Conservation (phyloP, 352 stramenopile genomes). For the Peronosclerospora sorghi region DNA sequence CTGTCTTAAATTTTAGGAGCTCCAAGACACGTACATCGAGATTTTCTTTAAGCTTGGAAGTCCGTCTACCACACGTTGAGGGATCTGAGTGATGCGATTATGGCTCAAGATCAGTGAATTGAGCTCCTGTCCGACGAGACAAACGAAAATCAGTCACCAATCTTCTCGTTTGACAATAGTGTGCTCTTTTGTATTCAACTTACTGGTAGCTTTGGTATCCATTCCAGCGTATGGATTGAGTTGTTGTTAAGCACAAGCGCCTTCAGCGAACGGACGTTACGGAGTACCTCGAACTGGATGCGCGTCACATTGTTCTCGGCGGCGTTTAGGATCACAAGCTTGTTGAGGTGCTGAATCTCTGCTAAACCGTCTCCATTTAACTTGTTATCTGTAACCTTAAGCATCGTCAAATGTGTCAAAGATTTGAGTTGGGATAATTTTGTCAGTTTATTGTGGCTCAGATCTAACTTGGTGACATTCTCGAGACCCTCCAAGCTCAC, state of each 20-base stretch:
- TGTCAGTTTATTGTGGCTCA: conserved; percentile 81
- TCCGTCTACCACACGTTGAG: conserved; percentile 44
- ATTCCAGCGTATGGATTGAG: conserved; percentile 70
- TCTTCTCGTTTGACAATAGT: not conserved
- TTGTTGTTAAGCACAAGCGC: conserved; percentile 82
- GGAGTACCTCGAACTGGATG: conserved; percentile 56
- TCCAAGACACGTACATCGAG: conserved; percentile 44
- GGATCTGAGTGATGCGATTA: conserved; percentile 66
- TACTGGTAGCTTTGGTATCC: conserved; percentile 57
- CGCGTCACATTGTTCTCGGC: conserved; percentile 66
- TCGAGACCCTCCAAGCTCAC: conserved; percentile 58
- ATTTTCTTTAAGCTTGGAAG: conserved; percentile 74
- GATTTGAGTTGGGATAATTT: conserved; percentile 65
- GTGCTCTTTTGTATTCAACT: conserved; percentile 2
- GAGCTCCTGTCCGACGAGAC: conserved; percentile 27
- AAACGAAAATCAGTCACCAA: conserved; percentile 1
- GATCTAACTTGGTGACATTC: conserved; percentile 54
- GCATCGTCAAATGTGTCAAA: conserved; percentile 53
- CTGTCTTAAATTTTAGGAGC: not conserved
- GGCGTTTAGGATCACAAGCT: conserved; percentile 71
- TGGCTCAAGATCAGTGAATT: conserved; percentile 82
- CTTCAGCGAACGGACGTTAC: conserved; percentile 58
- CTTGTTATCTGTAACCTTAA: conserved; percentile 73
- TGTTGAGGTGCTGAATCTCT: conserved; percentile 65
- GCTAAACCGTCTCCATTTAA: conserved; percentile 55